These are phyloP conservation scores for Sisymbrium irio DNA, from an alignment of 345 rosid species.

Conservation along the genomic window DNA sequence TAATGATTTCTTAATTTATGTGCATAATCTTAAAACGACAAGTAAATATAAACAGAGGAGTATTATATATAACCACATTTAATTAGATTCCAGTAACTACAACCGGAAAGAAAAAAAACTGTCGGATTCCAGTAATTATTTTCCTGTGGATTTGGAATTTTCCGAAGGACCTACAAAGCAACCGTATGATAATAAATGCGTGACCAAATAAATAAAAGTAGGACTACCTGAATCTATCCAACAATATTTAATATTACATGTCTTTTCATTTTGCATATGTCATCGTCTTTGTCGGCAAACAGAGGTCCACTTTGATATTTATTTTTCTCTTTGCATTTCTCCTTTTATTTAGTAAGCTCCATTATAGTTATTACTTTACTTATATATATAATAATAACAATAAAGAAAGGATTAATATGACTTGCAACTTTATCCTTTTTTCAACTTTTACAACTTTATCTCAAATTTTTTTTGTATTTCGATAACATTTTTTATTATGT, in stretches of 20 bases:
- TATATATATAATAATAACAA: background rate
- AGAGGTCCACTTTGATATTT: slow-evolving; percentile 32
- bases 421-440: slow-evolving; percentile 6
- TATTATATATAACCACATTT: no score
- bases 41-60: no score
- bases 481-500: background rate
- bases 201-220: slow-evolving; percentile 28
- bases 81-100: no score
- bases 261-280: slow-evolving; percentile 20
- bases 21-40: no score
- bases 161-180: slow-evolving; percentile 12
- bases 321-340: background rate
- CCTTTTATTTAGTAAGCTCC: slow-evolving; percentile 17
- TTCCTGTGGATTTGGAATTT: background rate
- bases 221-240: slow-evolving; percentile 37
- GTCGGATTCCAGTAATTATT: background rate
- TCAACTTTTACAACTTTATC: no score
- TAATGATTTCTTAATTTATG: no score
- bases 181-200: slow-evolving; percentile 28
- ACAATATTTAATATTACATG: slow-evolving; percentile 24
- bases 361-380: background rate
- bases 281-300: slow-evolving; percentile 32
- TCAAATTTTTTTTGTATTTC: background rate
- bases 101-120: background rate
- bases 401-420: no score